Conservation (phyloP, 208 protist genomes). For the Porcisia hertigi region DNA sequence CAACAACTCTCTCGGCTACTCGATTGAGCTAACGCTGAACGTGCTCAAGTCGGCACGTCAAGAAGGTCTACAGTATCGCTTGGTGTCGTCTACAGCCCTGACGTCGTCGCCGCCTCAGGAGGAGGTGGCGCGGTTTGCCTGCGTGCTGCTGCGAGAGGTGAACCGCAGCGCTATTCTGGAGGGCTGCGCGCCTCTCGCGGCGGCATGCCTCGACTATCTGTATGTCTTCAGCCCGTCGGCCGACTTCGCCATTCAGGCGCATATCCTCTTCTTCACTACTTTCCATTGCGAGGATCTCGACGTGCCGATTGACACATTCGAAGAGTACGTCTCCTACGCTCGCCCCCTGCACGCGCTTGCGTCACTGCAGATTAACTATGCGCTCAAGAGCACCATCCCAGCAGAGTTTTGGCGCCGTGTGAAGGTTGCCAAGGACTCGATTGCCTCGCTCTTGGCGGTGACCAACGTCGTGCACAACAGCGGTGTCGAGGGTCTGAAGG, state of each 20-base stretch:
- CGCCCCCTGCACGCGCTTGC: conserved; percentile 78
- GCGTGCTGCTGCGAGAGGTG: conserved; percentile 79
- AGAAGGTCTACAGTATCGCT: conserved; percentile 75
- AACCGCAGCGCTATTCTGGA: conserved; percentile 77
- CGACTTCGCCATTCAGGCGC: conserved; percentile 69
- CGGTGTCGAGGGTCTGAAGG: conserved; percentile 58
- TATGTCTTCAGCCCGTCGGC: conserved; percentile 74
- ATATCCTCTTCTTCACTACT: conserved; percentile 82
- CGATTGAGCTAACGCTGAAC: conserved; percentile 75
- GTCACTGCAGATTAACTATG: conserved; percentile 78
- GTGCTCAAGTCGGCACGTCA: conserved; percentile 65
- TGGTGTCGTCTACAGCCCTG: conserved; percentile 41
- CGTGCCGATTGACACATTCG: conserved; percentile 74
- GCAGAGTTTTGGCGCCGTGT: conserved; percentile 83
- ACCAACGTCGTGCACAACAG: conserved; percentile 64
- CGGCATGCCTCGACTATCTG: conserved; percentile 84
- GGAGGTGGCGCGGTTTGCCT: conserved; percentile 71
- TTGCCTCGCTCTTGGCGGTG: conserved; percentile 73
- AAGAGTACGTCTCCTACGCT: conserved; percentile 84
- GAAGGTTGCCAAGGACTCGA: conserved; percentile 74
- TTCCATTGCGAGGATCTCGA: conserved; percentile 85
- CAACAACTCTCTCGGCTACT: conserved; percentile 62
- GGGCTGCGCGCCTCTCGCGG: conserved; percentile 75
- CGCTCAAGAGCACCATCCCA: conserved; percentile 75
- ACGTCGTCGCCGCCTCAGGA: conserved; percentile 45